phyloP scores from a whole-genome alignment of 176 grass and related monocot species.

The sorghum (Sorghum bicolor) region DNA sequence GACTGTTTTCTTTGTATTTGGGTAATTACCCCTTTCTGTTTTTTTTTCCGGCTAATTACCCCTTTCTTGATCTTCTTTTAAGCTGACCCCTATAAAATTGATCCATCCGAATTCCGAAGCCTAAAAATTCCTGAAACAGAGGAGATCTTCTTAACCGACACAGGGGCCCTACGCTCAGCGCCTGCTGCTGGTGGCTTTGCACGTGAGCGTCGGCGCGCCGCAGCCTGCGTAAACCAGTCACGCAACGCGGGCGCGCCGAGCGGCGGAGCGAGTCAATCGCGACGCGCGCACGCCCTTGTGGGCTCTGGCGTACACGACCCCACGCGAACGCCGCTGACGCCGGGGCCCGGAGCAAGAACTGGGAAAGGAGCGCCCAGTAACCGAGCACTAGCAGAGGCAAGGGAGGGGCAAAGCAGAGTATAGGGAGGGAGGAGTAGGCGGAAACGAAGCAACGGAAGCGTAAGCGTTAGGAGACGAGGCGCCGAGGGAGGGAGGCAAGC shows the following conservation, averaged over 20 bases:
- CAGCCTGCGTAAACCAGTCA: constrained; percentile 28
- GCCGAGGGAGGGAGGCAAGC: background rate
- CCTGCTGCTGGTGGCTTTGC: background rate
- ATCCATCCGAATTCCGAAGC: background rate
- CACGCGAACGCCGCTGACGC: constrained; percentile 11
- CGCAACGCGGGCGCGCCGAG: constrained; percentile 27
- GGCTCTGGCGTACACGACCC: constrained; percentile 13
- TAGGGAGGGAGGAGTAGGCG: constrained; percentile 2
- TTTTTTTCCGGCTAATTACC: background rate
- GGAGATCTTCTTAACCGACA: background rate
- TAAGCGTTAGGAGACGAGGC: constrained; percentile 28
- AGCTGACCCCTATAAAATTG: background rate
- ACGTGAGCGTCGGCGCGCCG: constrained; percentile 46
- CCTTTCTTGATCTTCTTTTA: background rate
- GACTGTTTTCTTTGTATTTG: background rate
- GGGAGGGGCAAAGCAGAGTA: background rate
- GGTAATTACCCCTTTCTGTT: background rate
- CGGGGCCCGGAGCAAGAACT: background rate
- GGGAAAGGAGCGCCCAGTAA: background rate
- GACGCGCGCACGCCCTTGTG: constrained; percentile 4
- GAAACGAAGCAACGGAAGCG: constrained; percentile 34
- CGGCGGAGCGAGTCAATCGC: constrained; percentile 33
- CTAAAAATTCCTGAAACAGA: background rate
- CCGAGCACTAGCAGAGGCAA: background rate
- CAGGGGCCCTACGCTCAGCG: background rate